Percentiles rank a stretch among this genome's conserved stretches.
phyloP scores from a whole-genome alignment of 2,329 filamentous ascomycete species.

The Hypocreales sp. region DNA sequence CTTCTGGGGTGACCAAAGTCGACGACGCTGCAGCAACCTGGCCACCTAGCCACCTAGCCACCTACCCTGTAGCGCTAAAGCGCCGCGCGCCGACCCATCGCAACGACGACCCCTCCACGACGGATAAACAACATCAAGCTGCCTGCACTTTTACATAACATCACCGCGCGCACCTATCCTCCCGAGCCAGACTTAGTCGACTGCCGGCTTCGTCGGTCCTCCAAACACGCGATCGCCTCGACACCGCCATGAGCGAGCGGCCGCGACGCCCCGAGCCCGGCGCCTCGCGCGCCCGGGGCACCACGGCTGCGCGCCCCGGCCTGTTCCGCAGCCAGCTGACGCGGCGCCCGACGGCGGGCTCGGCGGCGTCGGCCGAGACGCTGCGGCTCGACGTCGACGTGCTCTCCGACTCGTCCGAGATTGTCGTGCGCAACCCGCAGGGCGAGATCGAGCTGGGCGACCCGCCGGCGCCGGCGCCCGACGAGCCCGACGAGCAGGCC shows the following conservation, averaged over 20 bases:
- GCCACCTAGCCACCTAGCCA: too few species aligned
- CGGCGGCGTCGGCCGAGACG: conserved; percentile 25
- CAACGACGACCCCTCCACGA: too few species aligned
- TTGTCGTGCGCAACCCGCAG: conserved; percentile 46
- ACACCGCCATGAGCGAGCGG: conserved; percentile 2
- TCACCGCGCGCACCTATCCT: too few species aligned
- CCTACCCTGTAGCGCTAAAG: too few species aligned
- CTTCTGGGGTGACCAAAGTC: too few species aligned
- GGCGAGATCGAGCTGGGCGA: conserved; percentile 47
- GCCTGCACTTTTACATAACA: too few species aligned
- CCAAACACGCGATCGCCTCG: too few species aligned
- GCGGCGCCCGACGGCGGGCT: conserved; percentile 34
- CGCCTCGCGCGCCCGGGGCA: conserved; percentile 2
- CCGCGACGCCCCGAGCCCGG: conserved; percentile 1
- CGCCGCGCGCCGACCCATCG: too few species aligned
- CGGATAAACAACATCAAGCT: not conserved
- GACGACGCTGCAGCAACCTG: too few species aligned
- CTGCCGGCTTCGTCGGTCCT: too few species aligned
- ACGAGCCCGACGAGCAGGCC: conserved; percentile 38
- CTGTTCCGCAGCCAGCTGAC: conserved; percentile 45
- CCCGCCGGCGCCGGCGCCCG: conserved; percentile 33
- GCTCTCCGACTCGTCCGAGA: conserved; percentile 32
- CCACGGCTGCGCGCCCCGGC: conserved; percentile 17
- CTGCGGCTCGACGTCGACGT: conserved; percentile 32
- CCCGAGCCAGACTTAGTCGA: too few species aligned